phyloP scores from a whole-genome alignment of 148 eudicot genomes.

The Beta vulgaris region DNA sequence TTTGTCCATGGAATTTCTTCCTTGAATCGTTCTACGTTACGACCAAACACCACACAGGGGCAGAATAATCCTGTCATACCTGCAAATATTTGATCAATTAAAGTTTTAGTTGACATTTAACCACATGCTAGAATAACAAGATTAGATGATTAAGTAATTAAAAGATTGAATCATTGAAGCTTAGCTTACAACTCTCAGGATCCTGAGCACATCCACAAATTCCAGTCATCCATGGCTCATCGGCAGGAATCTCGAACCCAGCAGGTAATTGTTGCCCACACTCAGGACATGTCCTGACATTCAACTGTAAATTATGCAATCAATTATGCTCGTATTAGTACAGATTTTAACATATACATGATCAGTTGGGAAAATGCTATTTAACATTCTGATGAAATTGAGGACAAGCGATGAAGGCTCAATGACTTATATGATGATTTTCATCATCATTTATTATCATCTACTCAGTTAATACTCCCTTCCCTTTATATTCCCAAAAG shows the following conservation, averaged over 20 bases:
- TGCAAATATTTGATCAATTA: too few relatives aligned
- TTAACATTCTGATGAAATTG: not conserved
- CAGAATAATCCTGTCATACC: conserved; percentile 72
- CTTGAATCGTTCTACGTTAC: conserved; percentile 50
- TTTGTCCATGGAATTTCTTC: conserved; percentile 48
- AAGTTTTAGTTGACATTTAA: not conserved
- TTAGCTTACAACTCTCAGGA: conserved; percentile 38
- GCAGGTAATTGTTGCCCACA: conserved; percentile 44
- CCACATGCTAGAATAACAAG: not conserved
- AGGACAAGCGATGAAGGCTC: too few relatives aligned
- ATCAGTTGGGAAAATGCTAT: not conserved
- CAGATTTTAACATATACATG: not conserved
- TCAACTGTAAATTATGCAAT: conserved; percentile 30
- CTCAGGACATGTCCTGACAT: conserved; percentile 34
- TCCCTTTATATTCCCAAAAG: too few relatives aligned
- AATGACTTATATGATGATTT: too few relatives aligned
- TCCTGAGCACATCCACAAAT: conserved; percentile 42
- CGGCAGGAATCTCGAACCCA: conserved; percentile 39
- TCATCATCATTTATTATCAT: not conserved
- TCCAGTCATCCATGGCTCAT: conserved; percentile 48
- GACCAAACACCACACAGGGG: conserved; percentile 77
- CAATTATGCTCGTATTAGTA: not conserved
- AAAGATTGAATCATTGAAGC: too few relatives aligned
- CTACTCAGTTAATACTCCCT: too few relatives aligned
- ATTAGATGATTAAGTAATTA: too few relatives aligned